Percentiles rank a stretch among this genome's conserved stretches.
Evolutionary conservation across 768 basidiomycete species (phyloP).

Genomic region (Rhodotorula graminis): DNA sequence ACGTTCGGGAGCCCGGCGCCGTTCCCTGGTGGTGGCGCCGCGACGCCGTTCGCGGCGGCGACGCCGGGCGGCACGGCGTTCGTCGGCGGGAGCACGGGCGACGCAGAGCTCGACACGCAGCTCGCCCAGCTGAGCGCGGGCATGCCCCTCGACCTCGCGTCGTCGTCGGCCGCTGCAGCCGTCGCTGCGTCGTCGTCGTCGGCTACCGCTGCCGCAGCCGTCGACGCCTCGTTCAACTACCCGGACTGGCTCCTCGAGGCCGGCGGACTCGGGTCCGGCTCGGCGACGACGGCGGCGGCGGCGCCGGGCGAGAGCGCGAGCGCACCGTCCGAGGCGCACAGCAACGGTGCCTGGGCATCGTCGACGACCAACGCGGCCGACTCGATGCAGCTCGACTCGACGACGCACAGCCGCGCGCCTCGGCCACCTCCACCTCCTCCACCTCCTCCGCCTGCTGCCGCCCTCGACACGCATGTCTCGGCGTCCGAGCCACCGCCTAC

Average conservation of each 20-base stretch:
- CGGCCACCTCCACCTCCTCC: too few relatives aligned
- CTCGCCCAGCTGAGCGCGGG: not conserved
- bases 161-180: too few relatives aligned
- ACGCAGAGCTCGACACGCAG: not conserved
- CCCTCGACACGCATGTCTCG: too few relatives aligned
- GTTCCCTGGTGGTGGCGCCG: not conserved
- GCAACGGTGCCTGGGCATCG: too few relatives aligned
- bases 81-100: not conserved
- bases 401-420: too few relatives aligned
- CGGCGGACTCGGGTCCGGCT: not conserved
- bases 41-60: not conserved
- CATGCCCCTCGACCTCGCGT: not conserved
- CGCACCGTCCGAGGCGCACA: too few relatives aligned
- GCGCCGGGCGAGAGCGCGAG: not conserved
- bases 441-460: too few relatives aligned
- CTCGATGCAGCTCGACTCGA: too few relatives aligned
- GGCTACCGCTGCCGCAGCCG: not conserved
- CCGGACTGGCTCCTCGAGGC: slow-evolving; percentile 13
- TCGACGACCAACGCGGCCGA: too few relatives aligned
- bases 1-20: not conserved
- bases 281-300: not conserved
- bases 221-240: slow-evolving; percentile 4
- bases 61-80: not conserved
- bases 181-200: too few relatives aligned
- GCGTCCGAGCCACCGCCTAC: not conserved